Percentiles rank a stretch among this genome's conserved stretches.
These are phyloP conservation scores for Terana coerulea DNA, from an alignment of 768 basidiomycete genomes.

Conservation along the genomic window DNA sequence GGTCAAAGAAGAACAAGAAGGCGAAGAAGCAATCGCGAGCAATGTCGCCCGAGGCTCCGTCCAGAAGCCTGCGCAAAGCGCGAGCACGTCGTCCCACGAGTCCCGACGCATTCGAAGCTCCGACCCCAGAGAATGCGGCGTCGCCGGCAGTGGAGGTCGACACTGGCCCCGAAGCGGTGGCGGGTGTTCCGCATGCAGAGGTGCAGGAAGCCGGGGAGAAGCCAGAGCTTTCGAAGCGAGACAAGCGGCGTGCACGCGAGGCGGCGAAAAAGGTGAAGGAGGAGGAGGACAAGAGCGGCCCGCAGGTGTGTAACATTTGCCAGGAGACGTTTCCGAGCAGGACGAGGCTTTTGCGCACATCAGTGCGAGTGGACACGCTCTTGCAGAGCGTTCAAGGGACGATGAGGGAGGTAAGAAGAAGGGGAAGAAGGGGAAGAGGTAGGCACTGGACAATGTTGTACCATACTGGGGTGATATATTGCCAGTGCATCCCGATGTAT, in stretches of 20 bases:
- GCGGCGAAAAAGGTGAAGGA: conserved; percentile 59
- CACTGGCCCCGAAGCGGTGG: background rate
- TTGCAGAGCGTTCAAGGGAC: conserved; percentile 36
- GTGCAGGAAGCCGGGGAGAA: no score
- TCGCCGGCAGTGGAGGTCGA: background rate
- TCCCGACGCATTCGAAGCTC: conserved; percentile 1
- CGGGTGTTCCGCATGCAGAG: background rate
- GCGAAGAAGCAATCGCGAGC: conserved; percentile 11
- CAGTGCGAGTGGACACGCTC: conserved; percentile 65
- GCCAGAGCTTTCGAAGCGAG: conserved; percentile 62
- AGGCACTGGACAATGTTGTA: no score
- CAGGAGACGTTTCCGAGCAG: conserved; percentile 56
- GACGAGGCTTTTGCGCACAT: conserved; percentile 78
- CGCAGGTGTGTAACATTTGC: conserved; percentile 67
- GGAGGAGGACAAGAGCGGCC: conserved; percentile 27
- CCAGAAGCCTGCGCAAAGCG: conserved; percentile 11
- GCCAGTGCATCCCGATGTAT: no score
- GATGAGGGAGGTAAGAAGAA: conserved; percentile 23
- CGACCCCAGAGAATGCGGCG: no score
- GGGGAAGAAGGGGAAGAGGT: conserved; percentile 34
- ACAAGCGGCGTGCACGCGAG: conserved; percentile 76
- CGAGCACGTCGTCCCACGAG: background rate
- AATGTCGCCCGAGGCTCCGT: conserved; percentile 6
- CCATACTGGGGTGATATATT: no score
- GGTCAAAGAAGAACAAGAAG: conserved; percentile 5